phyloP scores from a whole-genome alignment of 352 stramenopile genomes.

The Globisporangium barbulae region DNA sequence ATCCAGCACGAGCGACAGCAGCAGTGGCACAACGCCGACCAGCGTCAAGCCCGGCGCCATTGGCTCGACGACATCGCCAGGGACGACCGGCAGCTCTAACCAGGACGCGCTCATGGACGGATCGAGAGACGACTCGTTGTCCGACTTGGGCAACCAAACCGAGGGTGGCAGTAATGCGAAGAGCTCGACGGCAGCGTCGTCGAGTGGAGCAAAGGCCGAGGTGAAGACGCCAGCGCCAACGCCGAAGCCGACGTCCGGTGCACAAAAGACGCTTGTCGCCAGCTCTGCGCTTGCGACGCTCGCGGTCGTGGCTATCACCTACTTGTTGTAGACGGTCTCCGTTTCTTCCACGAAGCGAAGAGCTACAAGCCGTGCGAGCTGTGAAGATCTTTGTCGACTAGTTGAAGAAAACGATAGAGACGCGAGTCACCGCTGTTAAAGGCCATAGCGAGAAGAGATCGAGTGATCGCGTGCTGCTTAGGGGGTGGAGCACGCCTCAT shows the following conservation, averaged over 20 bases:
- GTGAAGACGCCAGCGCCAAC: neutral
- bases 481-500: neutral
- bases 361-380: neutral
- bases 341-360: neutral
- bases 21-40: neutral
- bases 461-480: neutral
- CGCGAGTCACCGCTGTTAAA: no score
- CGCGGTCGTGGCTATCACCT: constrained; percentile 6
- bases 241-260: constrained; percentile 1
- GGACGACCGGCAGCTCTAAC: neutral
- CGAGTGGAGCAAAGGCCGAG: neutral
- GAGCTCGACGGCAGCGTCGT: neutral
- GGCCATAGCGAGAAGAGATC: no score
- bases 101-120: no score
- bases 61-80: neutral
- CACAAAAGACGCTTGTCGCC: neutral
- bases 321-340: constrained; percentile 5
- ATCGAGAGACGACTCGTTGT: constrained; percentile 3
- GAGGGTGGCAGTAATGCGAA: neutral
- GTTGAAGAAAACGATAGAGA: neutral
- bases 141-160: constrained; percentile 14
- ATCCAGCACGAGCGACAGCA: constrained; percentile 12
- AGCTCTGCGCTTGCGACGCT: neutral
- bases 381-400: neutral
- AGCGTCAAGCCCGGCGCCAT: constrained; percentile 15